Evolutionary conservation across 2,329 filamentous ascomycete species (phyloP), one percentile per base, ranked within the genome.

Genomic region (Tympanopsis confertula): DNA sequence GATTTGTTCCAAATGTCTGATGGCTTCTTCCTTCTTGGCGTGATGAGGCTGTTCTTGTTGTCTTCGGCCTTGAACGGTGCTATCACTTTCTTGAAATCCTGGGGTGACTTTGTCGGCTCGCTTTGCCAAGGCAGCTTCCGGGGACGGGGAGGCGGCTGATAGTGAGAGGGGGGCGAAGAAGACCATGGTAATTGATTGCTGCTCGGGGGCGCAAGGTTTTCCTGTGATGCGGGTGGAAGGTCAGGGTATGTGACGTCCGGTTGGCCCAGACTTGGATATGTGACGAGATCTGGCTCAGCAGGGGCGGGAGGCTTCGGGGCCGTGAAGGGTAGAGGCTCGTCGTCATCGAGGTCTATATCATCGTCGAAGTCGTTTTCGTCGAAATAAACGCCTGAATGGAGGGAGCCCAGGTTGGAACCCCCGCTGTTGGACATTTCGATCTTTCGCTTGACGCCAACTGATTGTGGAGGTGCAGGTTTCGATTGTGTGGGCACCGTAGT

Each of bases 281-380:
- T 28, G 15, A 33, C 30, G 10, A 13, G 7, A 7, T 33, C 30
- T 10, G 7, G 10, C 7, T 33, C 15, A 12, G 7, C 15, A 12
- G 30, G 15, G 15, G 15, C 7, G 7, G 15, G 15, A 18, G 30
- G 30, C 7, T 33, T 15, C 7, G 30, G 30, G 12, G 10, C 30
- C 17, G 10, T 15, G 15, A 33, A 33, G n/a, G n/a, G n/a, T n/a
- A n/a, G n/a, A n/a, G n/a, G n/a, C n/a, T n/a, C n/a, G n/a, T n/a
- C n/a, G n/a, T n/a, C n/a, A 18, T 33, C 15, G 10, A 33, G 15
- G 15, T 33, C 30, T 10, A 10, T 15, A 17, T 33, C 30, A 33
- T 33, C 30, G 30, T 33, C 30, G 30, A 33, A 33, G 17, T 33
- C 30, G 15, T 33, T 33, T 15, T 33, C 30, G 15, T 33, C 30